phyloP scores from a whole-genome alignment of 352 stramenopile species.

The Hyaloperonospora brassicae region DNA sequence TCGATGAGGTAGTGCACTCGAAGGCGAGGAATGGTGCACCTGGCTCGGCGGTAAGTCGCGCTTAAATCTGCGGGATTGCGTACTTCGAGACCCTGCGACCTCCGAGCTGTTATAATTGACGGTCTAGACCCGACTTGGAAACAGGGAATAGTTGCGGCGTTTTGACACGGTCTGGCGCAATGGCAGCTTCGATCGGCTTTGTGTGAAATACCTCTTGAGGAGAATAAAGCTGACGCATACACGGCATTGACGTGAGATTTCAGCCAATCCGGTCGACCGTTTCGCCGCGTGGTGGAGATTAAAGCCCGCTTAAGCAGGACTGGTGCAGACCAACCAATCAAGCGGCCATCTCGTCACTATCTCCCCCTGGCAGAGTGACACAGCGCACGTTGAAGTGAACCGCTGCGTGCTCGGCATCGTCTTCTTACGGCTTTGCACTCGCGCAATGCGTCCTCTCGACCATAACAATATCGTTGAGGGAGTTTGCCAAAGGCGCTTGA shows the following conservation, averaged over 20 bases:
- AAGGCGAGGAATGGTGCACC: conserved; percentile 40
- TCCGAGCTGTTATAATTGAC: neutral
- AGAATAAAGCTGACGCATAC: neutral
- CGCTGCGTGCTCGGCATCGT: conserved; percentile 67
- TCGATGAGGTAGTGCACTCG: conserved; percentile 80
- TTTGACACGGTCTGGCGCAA: neutral
- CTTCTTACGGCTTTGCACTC: conserved; percentile 50
- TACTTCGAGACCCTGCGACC: neutral
- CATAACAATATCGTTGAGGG: no score
- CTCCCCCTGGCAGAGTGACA: conserved; percentile 4
- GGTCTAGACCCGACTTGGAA: neutral
- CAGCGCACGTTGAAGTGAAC: conserved; percentile 31
- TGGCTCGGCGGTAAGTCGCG: conserved; percentile 15
- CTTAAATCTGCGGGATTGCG: conserved; percentile 25
- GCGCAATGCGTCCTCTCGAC: conserved; percentile 9
- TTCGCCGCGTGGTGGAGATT: neutral
- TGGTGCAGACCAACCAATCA: conserved; percentile 26
- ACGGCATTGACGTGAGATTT: neutral
- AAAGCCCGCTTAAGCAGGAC: conserved; percentile 20
- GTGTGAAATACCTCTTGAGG: neutral
- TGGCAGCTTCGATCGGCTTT: neutral
- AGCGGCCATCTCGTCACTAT: conserved; percentile 3
- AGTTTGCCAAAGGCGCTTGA: no score
- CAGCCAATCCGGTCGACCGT: neutral
- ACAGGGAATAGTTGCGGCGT: no score